Base-by-base conservation (phyloP, 148 eudicot species). In the Amaranthus hypochondriacus region DNA sequence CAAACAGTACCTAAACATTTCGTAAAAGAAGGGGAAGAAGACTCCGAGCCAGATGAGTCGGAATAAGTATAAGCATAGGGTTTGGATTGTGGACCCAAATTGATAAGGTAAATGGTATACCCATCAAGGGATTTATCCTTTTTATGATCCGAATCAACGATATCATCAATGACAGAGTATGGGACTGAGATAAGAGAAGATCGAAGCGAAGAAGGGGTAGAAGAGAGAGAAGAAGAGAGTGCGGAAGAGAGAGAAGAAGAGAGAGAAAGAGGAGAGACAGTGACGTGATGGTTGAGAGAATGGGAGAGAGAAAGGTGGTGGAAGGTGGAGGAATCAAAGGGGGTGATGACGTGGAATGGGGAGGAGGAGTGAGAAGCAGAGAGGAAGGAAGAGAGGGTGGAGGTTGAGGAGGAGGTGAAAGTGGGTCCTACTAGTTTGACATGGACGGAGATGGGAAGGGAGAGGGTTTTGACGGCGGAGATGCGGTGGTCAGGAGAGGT, bases 341-440 rank as follows among this genome's bases (percentile, higher is more conserved):
- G 89, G 81, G 90, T 49, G 85, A 84, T 87, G 87, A 87, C 86
- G 83, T 87, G 89, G 86, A 88, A 91, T 76, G 74, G 80, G 66
- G 80, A 85, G 83, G 90, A 81, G 81, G 87, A 83, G 84, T 78
- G 44, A 56, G 88, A 80, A 78, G 89, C 81, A 77, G 86, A 74
- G 74, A 86, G 81, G 82, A 83, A 83, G 78, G 93, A 79, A 70
- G 81, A 68, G 84, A 86, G 83, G 69, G 87, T 71, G 81, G 77
- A 84, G 79, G 82, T 43, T 48, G 86, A 83, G 86, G 90, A 74
- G 64, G 89, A 76, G 80, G 85, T 65, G 77, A 90, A 81, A 73
- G 83, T 64, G 13, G 71, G 69, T 79, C 96, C 96, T 47, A 92
- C 89, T 67, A 92, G 85, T 53, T 80, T 85, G 82, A 92, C 49